These are phyloP conservation scores for Cyberlindnera maritima DNA, from an alignment of 805 yeast genomes.

Conservation along the genomic window DNA sequence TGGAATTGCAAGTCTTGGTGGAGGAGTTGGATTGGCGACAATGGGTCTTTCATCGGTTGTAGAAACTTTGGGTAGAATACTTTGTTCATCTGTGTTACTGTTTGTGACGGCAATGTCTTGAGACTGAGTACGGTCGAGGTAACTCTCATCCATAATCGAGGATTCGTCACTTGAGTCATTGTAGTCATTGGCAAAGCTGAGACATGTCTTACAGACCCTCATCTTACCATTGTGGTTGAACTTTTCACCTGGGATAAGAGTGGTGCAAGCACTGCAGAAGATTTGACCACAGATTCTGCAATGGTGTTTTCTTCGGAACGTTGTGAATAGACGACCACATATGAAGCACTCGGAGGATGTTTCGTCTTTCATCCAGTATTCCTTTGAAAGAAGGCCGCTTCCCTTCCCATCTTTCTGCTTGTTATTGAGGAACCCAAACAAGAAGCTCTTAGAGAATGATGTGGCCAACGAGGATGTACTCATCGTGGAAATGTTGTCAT, in stretches of 20 bases:
- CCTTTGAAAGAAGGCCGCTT: constrained; percentile 41
- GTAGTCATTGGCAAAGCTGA: constrained; percentile 56
- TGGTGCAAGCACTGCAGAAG: constrained; percentile 82
- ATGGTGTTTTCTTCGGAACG: constrained; percentile 90
- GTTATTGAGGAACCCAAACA: constrained; percentile 39
- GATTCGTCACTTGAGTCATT: constrained; percentile 73
- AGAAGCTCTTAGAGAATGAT: constrained; percentile 39
- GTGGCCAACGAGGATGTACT: constrained; percentile 42
- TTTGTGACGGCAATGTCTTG: constrained; percentile 12
- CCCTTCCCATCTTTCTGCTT: constrained; percentile 25
- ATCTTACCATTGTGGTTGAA: constrained; percentile 65
- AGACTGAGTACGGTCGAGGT: constrained; percentile 21
- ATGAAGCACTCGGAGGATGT: constrained; percentile 84
- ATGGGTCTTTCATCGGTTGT: constrained; percentile 17
- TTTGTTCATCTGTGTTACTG: constrained; percentile 19
- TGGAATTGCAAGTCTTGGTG: constrained; percentile 78
- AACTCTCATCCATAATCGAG: constrained; percentile 37
- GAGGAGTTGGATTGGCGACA: constrained; percentile 48
- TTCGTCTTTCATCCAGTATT: constrained; percentile 96
- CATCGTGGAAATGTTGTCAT: constrained; percentile 33
- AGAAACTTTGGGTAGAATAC: constrained; percentile 18
- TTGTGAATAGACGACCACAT: constrained; percentile 76
- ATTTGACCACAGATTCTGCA: constrained; percentile 96
- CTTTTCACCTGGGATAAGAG: constrained; percentile 62
- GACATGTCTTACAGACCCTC: constrained; percentile 77